Base-by-base conservation (phyloP, 2,329 filamentous ascomycete genomes). In the Cryphonectria nitschkei region DNA sequence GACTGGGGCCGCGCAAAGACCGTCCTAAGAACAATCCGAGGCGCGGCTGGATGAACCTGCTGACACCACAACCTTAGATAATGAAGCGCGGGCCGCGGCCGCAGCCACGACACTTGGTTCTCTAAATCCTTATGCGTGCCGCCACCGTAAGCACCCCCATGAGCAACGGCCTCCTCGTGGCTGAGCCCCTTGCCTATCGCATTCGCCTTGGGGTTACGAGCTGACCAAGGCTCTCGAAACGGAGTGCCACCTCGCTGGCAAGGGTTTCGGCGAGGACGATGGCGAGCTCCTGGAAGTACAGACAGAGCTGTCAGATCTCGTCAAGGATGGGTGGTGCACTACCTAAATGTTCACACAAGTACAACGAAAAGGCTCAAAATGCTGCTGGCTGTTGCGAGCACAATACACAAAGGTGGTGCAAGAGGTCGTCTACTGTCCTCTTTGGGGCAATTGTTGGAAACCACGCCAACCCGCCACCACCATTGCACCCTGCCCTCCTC, bases 231-330 rank as follows among this genome's bases (percentile, higher is more conserved):
- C 29, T 61, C 29, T 39, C 34, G 58, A 11, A 5, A 37, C 56
- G 56, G 39, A 39, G 58, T 39, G 58, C 58, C 34, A 61, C 58
- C 19, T 61, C 34, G 34, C 19, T 61, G 58, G 32, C 58, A n/a
- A 39, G 26, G 8, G 2, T 19, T 11, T 22, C 16, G 34, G 56
- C 5, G 58, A 39, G 16, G 34, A 39, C 58, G 2, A 61, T 37
- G 58, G 58, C 34, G 14, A 61, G 29, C 58, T n/a, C 46, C 13
- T 26, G 19, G 19, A n/a, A 22, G 22, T 50, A 50, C 32, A n/a
- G 32, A 60, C 16, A 29, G 32, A 61, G 58, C 58, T n/a, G 22
- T 39, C 58, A 61, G 58, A 22, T 37, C 19, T n/a, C 58, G 58
- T 39, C 46, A 22, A 5, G 32, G 22, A 5, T 34, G 32, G 22